These are phyloP conservation scores for Usnea hakonensis DNA, from an alignment of 495 filamentous ascomycete genomes.

Conservation along the genomic window DNA sequence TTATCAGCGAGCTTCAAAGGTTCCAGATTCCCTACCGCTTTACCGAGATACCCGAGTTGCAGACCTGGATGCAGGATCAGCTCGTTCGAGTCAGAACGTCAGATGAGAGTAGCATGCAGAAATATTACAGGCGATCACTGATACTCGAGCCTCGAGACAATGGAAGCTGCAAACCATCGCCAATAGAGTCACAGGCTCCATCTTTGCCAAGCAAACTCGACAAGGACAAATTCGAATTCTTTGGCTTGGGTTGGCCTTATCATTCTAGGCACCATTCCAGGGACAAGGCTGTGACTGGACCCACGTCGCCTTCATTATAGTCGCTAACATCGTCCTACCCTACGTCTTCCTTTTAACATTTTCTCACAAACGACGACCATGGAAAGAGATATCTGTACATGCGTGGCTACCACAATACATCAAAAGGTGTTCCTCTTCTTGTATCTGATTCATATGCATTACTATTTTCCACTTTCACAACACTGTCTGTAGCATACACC, in stretches of 20 bases:
- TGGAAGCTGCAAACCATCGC: conserved; percentile 17
- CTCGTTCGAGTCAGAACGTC: conserved; percentile 71
- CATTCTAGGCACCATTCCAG: conserved; percentile 42
- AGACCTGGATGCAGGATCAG: conserved; percentile 86
- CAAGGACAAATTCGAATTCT: conserved; percentile 51
- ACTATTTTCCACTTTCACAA: conserved; percentile 1
- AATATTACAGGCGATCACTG: conserved; percentile 80
- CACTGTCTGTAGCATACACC: conserved; percentile 6
- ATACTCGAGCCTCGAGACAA: conserved; percentile 77
- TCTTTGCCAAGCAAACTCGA: conserved; percentile 37
- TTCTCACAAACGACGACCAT: conserved; percentile 7
- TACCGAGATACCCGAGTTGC: conserved; percentile 76
- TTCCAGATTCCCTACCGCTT: conserved; percentile 96
- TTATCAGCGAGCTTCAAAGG: conserved; percentile 90
- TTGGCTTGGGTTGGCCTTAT: conserved; percentile 42
- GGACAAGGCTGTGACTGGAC: conserved; percentile 38
- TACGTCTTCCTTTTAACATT: conserved; percentile 11
- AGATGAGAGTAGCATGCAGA: conserved; percentile 72
- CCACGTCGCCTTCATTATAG: conserved; percentile 27
- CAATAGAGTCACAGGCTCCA: conserved; percentile 13
- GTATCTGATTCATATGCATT: conserved; percentile 12
- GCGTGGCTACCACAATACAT: conserved; percentile 4
- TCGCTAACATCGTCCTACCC: conserved; percentile 8
- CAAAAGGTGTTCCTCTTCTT: conserved; percentile 9
- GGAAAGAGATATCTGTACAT: conserved; percentile 13